Base-by-base conservation (phyloP, 148 eudicot species). In the Cornus kousa region DNA sequence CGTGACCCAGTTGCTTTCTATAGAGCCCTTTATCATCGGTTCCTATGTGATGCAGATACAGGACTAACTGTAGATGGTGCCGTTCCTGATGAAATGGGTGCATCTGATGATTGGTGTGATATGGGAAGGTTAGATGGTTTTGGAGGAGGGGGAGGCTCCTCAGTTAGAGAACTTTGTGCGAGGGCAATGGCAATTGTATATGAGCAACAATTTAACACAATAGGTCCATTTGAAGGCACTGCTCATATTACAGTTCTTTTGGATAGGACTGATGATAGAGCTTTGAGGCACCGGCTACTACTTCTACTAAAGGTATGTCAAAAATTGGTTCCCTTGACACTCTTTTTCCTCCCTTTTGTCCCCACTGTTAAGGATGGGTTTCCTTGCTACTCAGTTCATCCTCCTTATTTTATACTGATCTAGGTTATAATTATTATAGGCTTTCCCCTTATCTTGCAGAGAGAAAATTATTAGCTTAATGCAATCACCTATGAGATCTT, bases 61-160 rank as follows among this genome's bases (percentile, higher is more conserved):
- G 99, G 98, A 46, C 92, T 96, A 73, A 93, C 97, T 28, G 97
- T 93, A 32, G 98, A 92, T 90, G 99, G 99, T 76, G 96, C 98
- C 46, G 87, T 96, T 79, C 99, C 99, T 79, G 99, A 96, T 87
- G 95, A 93, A 87, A 85, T 93, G 83, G 98, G 99, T 67, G 89
- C 94, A 35, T 90, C 99, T 80, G 99, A 96, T 87, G 99, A 96
- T 90, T 96, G 99, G 99, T 96, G 99, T 90, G 99, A 96, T 80
- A 90, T 96, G 99, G 98, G 93, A 75, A 88, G 99, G 83, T 80
- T 96, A 85, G 99, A 96, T 92, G 99, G 99, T 82, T 96, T 96
- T 90, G 99, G 99, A 46, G 99, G 99, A 70, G 99, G 98, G 59
- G 99, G 98, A 6, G 98, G 98, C 28, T 90, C 87, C 73, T 96